Evolutionary conservation across 768 basidiomycete genomes (phyloP), one percentile per base, ranked within the genome.

Genomic region (Suillus alpinus): DNA sequence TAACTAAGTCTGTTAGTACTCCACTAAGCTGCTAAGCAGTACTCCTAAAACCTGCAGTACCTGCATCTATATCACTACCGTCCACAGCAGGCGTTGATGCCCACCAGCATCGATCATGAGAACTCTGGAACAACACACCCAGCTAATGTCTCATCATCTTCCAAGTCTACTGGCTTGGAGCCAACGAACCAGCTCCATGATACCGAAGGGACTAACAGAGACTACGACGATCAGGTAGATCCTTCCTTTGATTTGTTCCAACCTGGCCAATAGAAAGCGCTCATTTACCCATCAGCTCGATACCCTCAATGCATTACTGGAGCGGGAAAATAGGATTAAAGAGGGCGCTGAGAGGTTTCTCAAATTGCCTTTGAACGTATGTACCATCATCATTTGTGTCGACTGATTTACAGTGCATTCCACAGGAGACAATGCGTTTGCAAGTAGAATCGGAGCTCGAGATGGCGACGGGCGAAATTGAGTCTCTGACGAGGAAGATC

Each of bases 291-390:
- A 64, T 37, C 61, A 93, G 93, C 74, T 94, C 52, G 87, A 87
- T 49, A 75, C 79, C 6, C 78, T 97, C 20, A 83, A 84, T 55
- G 81, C 80, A 58, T 85, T 87, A 68, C 78, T 95, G 20, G 83
- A 85, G 57, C 81, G 91, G 62, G 89, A 95, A 75, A 86, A 85
- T 63, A 81, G 89, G 58, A 93, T 97, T 63, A 93, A 87, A 71
- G 94, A 94, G 73, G 95, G 95, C 12, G 95, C 95, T 0, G 93
- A 95, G 78, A 94, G 91, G 66, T 81, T 98, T 62, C 78, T 97
- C 14, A 86, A 86, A 66, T 87, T 91, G 75, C 75, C 80, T 36
- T 68, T 86, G 43, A 79, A 79, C 50, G 87, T 87, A 66, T 26
- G 71, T 29, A 18, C 53, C 18, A 39, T 16, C 7, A n/a, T 39